Base-by-base conservation (phyloP, 2,329 filamentous ascomycete species). In the Neonectria coccinea region DNA sequence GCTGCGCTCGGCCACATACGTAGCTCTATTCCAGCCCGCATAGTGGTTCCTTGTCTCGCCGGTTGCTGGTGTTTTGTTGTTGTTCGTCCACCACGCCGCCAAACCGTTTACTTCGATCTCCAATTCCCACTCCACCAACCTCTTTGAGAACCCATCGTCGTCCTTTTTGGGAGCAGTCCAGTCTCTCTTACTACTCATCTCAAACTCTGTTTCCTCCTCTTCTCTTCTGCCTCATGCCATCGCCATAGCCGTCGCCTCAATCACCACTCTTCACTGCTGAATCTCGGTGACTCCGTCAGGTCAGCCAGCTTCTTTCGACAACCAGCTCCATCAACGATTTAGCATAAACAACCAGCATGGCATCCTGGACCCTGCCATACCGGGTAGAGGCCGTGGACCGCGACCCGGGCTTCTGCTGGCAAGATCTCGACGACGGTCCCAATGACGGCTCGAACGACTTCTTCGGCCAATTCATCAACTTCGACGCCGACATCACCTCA, bases 381-480 rank as follows among this genome's bases (percentile, higher is more conserved):
- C 75, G 76, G 64, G 67, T 75, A 51, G 77, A 79, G 61, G 68
- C 74, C 63, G 70, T 74, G 65, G 78, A 80, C 58, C 71, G 78
- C 51, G 77, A 79, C 27, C 67, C 74, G n/a, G 70, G 70, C 68
- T 77, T 79, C 70, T 77, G 72, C 67, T 79, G 77, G 76, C 75
- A 75, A 57, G 77, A 78, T 50, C 50, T 73, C 31, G 77, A 79
- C 44, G 73, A 73, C 36, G 68, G 70, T 16, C 68, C 69, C 22
- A 75, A 71, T 33, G 75, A 78, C 52, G 70, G 69, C 45, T 67
- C 73, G 29, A 73, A 66, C 68, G 78, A 80, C 67, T 72, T 80
- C 54, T 79, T 80, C 59, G 74, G 76, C 18, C 76, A 80, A 68
- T 80, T 79, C 61, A 71, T 80, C 67, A 73, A 79, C 74, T 77